Base-by-base conservation (phyloP, 2,329 filamentous ascomycete species). In the Pseudogymnoascus sp. region DNA sequence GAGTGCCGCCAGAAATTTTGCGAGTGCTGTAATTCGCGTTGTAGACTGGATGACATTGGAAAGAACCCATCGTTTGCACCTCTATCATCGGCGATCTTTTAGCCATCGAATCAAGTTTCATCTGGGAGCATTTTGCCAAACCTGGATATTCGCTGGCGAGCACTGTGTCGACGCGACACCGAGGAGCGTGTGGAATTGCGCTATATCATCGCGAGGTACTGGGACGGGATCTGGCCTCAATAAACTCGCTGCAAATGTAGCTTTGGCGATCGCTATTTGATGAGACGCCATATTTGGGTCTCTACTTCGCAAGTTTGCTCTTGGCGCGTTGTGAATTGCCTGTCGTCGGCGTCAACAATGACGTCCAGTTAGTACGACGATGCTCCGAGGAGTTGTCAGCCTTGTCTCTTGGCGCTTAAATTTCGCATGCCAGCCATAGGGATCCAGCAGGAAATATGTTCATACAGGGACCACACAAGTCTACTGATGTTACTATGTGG, bases 31-130 rank as follows among this genome's bases (percentile, higher is more conserved):
- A 66, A 85, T 81, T 69, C 91, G 86, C 67, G 81, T 78, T 62
- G 82, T 74, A 64, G 91, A 94, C 63, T 82, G 81, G 69, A 84
- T 80, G 72, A 93, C 79, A 77, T 91, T 84, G 69, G 82, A 81
- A 72, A 92, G 76, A 70, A 93, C 87, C 91, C 91, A 96, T 76
- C 84, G 81, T 83, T 92, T 96, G 83, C 90, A 92, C 80, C 85
- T 89, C 92, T 96, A 84, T 77, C 67, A 69, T 72, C 71, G 66
- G 63, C 68, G 68, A 74, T 67, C 66, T 69, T 75, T 74, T 74
- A 73, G 73, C 70, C 69, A 73, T 73, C 71, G 66, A 64, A 64
- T 69, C 62, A 68, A 68, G 60, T 68, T 60, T 68, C 63, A 64
- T 63, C 66, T 66, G 65, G 71, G 70, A 71, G 66, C 72, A 68